A percentile compares a stretch with the other conserved stretches of the same genome.
Conservation (phyloP, 148 eudicot species). For the Rhododendron williamsianum region DNA sequence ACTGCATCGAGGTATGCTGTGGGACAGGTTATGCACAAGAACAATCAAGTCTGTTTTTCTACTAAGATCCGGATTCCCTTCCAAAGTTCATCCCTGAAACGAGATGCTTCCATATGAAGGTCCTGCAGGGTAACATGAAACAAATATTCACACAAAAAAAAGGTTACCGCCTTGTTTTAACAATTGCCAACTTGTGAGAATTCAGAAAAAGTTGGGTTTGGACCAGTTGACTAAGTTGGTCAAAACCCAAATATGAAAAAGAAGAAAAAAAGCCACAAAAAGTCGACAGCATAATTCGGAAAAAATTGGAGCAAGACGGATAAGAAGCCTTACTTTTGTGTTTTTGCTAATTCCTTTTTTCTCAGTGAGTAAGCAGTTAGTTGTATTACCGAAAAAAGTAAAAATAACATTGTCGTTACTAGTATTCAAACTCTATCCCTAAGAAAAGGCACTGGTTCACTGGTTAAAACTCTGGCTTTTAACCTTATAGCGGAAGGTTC, state of each 20-base stretch:
- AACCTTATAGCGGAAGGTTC: neutral
- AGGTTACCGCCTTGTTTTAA: neutral
- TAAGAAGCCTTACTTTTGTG: neutral
- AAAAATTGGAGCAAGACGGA: neutral
- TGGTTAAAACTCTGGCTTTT: neutral
- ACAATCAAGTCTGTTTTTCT: conserved; percentile 78
- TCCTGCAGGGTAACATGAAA: conserved; percentile 46
- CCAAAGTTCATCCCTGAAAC: conserved; percentile 87
- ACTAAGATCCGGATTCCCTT: conserved; percentile 89
- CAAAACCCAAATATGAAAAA: neutral
- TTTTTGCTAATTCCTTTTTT: neutral
- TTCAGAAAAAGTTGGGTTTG: neutral
- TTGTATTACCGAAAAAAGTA: neutral
- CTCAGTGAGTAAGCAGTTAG: neutral
- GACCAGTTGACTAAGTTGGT: neutral
- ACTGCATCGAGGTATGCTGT: conserved; percentile 64
- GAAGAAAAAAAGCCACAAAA: neutral
- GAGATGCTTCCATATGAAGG: conserved; percentile 68
- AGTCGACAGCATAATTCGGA: neutral
- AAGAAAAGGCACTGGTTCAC: neutral
- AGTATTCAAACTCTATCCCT: neutral
- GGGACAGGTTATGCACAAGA: conserved; percentile 94
- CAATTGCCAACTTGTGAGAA: neutral
- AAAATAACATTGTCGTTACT: neutral
- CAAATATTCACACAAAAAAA: neutral